A percentile compares a stretch with the other conserved stretches of the same genome.
These are phyloP conservation scores for Fusarium armeniacum DNA, from an alignment of 2,329 filamentous ascomycete genomes.

Conservation along the genomic window DNA sequence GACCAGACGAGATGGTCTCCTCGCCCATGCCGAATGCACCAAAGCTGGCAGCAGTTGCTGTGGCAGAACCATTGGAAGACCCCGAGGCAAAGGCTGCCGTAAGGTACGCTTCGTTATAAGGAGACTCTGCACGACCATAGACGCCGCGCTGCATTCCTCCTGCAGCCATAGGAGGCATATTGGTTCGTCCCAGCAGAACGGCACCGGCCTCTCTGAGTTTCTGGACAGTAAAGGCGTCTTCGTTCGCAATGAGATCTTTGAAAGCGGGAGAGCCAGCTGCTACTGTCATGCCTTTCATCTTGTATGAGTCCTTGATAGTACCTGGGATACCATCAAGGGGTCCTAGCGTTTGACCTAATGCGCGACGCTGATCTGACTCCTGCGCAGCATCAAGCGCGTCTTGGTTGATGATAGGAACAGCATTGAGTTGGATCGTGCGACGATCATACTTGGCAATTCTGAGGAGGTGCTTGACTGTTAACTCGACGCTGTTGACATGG, in stretches of 20 bases:
- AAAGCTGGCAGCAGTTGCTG: background rate
- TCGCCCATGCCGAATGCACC: slow-evolving; percentile 9
- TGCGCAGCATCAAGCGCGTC: slow-evolving; percentile 1
- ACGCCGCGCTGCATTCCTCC: slow-evolving; percentile 11
- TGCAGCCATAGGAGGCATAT: slow-evolving; percentile 18
- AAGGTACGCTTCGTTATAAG: background rate
- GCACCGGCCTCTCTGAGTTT: slow-evolving; percentile 38
- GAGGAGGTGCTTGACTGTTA: slow-evolving; percentile 6
- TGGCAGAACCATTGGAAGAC: background rate
- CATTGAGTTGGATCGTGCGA: background rate
- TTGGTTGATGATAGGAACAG: slow-evolving; percentile 2
- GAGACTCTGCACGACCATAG: slow-evolving; percentile 15
- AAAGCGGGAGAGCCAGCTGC: slow-evolving; percentile 70
- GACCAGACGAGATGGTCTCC: slow-evolving; percentile 5
- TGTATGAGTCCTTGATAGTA: slow-evolving; percentile 71
- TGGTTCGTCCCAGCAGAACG: slow-evolving; percentile 5
- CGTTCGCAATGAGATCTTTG: slow-evolving; percentile 61
- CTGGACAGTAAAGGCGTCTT: slow-evolving; percentile 65
- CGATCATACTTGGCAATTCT: slow-evolving; percentile 20
- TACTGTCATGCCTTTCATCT: slow-evolving; percentile 65
- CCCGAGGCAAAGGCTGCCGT: slow-evolving; percentile 12
- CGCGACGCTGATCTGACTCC: slow-evolving; percentile 7
- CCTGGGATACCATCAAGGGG: slow-evolving; percentile 4
- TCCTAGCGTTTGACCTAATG: background rate
- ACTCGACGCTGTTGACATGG: slow-evolving; percentile 5